Conservation (phyloP, 2,329 filamentous ascomycete species). For the Fusarium multiceps region DNA sequence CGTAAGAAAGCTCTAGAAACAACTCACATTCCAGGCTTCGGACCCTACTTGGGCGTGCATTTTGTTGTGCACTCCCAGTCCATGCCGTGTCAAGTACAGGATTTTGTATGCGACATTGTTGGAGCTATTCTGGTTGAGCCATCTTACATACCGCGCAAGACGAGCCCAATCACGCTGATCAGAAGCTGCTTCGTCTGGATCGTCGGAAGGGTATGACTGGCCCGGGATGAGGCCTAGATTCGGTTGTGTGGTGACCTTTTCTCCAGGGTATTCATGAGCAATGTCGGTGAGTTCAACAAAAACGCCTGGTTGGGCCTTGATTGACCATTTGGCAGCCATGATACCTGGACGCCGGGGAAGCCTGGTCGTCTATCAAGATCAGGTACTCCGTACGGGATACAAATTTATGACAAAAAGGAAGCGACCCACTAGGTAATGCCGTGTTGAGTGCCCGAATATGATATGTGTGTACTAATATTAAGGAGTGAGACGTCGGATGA, state of each 20-base stretch:
- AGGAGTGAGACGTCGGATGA: not conserved
- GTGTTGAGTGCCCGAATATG: no score
- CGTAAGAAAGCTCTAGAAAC: slow-evolving; percentile 1
- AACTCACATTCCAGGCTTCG: slow-evolving; percentile 63
- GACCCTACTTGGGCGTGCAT: slow-evolving; percentile 68
- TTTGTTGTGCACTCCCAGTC: slow-evolving; percentile 62
- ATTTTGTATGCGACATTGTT: slow-evolving; percentile 64
- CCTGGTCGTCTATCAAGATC: no score
- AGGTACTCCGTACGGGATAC: no score
- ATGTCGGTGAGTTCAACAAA: slow-evolving; percentile 59
- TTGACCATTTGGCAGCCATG: slow-evolving; percentile 42
- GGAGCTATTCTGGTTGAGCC: slow-evolving; percentile 57
- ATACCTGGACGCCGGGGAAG: not conserved
- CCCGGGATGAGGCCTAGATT: slow-evolving; percentile 66
- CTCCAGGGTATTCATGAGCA: slow-evolving; percentile 42
- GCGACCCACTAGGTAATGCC: not conserved
- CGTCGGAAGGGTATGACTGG: slow-evolving; percentile 57
- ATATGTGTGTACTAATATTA: not conserved
- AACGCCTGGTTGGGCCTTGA: slow-evolving; percentile 43
- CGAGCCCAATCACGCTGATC: slow-evolving; percentile 63
- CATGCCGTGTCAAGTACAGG: slow-evolving; percentile 66
- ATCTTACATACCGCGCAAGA: slow-evolving; percentile 59
- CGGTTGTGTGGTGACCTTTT: slow-evolving; percentile 55
- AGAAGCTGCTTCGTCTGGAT: slow-evolving; percentile 8
- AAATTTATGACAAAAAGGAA: not conserved